Evolutionary conservation across 2,329 filamentous ascomycete species (phyloP).

Genomic region (Diplodia scrobiculata): DNA sequence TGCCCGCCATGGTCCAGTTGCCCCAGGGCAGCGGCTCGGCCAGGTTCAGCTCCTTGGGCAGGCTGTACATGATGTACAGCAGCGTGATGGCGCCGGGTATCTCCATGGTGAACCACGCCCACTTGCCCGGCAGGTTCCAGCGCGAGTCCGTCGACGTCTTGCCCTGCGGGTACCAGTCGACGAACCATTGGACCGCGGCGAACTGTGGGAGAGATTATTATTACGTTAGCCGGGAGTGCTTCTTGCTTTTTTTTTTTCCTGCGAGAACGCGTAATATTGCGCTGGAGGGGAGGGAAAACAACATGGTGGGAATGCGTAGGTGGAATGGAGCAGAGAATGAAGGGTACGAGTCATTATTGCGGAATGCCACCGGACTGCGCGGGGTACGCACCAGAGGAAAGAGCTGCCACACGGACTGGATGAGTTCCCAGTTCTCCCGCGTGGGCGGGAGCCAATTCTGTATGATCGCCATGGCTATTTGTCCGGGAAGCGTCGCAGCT

Average conservation of each 20-base stretch:
- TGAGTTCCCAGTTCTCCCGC: slow-evolving; percentile 54
- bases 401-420: slow-evolving; percentile 52
- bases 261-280: too few relatives aligned
- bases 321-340: background rate
- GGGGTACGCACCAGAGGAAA: slow-evolving; percentile 51
- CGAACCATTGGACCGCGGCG: slow-evolving; percentile 70
- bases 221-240: background rate
- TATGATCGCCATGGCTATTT: slow-evolving; percentile 47
- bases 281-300: background rate
- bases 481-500: too few relatives aligned
- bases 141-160: slow-evolving; percentile 77
- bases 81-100: slow-evolving; percentile 73
- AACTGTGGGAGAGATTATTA: slow-evolving; percentile 54
- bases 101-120: slow-evolving; percentile 90
- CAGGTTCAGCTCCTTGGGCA: slow-evolving; percentile 63
- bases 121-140: slow-evolving; percentile 84
- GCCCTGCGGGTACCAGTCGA: slow-evolving; percentile 85
- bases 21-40: slow-evolving; percentile 66
- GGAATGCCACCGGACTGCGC: background rate
- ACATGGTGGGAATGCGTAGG: background rate
- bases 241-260: background rate
- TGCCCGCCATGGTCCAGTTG: slow-evolving; percentile 72
- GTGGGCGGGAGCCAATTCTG: slow-evolving; percentile 52
- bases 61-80: slow-evolving; percentile 73
- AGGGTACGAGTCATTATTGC: background rate